Conservation (phyloP, 345 rosid genomes). For the Populus simonii region DNA sequence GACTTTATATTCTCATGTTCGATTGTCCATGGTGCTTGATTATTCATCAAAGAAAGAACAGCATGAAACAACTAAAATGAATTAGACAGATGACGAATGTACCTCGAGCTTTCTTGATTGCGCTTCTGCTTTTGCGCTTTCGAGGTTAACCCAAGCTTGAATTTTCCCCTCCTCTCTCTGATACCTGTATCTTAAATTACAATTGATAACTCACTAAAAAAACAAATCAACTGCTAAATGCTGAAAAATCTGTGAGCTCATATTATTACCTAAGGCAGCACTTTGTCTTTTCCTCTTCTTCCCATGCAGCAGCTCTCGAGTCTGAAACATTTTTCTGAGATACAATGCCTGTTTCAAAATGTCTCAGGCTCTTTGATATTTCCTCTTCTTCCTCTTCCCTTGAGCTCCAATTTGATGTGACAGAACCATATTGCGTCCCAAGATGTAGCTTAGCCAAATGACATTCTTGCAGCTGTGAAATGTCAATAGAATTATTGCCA, state of each 20-base stretch:
- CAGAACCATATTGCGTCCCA: conserved; percentile 57
- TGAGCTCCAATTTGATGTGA: conserved; percentile 77
- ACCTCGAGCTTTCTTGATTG: conserved; percentile 92
- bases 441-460: conserved; percentile 70
- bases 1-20: background rate
- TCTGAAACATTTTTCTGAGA: conserved; percentile 51
- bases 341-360: conserved; percentile 53
- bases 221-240: background rate
- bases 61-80: background rate
- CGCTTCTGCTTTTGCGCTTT: conserved; percentile 96
- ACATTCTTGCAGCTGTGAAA: conserved; percentile 60
- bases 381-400: conserved; percentile 92
- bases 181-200: conserved; percentile 42
- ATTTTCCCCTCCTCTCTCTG: conserved; percentile 94
- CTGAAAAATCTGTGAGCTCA: background rate
- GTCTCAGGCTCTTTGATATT: conserved; percentile 79
- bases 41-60: background rate
- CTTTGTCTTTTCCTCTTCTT: conserved; percentile 76
- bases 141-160: conserved; percentile 91
- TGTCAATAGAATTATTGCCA: conserved; percentile 46
- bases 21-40: background rate
- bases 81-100: conserved; percentile 6
- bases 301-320: conserved; percentile 65
- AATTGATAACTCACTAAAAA: background rate
- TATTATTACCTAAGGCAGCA: conserved; percentile 67